These are phyloP conservation scores for Fraxinus velutina DNA, from an alignment of 305 asterid species.

Conservation along the genomic window DNA sequence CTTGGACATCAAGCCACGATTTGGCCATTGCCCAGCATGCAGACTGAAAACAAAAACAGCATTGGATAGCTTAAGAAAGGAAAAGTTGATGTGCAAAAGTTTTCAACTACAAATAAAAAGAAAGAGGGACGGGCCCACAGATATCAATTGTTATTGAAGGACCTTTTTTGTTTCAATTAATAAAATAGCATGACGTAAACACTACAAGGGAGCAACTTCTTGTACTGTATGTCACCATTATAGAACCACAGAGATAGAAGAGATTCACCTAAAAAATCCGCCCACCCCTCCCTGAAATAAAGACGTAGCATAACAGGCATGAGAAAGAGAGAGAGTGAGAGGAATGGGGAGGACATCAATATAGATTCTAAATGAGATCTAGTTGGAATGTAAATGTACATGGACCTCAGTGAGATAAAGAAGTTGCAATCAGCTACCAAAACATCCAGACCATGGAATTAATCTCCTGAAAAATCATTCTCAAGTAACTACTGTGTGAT, in stretches of 20 bases:
- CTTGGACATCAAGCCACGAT: conserved; percentile 95
- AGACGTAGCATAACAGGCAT: not conserved
- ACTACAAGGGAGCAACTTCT: not conserved
- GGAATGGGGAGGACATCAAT: not conserved
- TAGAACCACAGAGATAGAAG: not conserved
- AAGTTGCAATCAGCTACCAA: not conserved
- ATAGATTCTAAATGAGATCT: not conserved
- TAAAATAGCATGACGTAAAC: not conserved
- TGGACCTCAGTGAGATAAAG: not conserved
- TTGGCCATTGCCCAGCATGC: conserved; percentile 99
- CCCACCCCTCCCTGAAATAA: conserved; percentile 1
- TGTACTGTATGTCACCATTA: not conserved
- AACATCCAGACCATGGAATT: conserved; percentile 2
- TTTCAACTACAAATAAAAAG: conserved; percentile 10
- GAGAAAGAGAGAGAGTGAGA: not conserved
- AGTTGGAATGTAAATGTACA: not conserved
- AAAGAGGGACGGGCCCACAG: not conserved
- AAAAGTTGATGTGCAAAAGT: conserved; percentile 5
- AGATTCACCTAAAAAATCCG: not conserved
- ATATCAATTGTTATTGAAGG: not conserved
- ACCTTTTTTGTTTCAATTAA: not conserved
- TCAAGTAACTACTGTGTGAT: not conserved
- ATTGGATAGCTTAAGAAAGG: conserved; percentile 8
- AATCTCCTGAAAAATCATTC: not conserved
- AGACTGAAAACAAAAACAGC: conserved; percentile 58